Percentiles rank a stretch among this genome's conserved stretches.
phyloP scores from a whole-genome alignment of 495 filamentous ascomycete species.

The Hypomontagnella monticulosa region DNA sequence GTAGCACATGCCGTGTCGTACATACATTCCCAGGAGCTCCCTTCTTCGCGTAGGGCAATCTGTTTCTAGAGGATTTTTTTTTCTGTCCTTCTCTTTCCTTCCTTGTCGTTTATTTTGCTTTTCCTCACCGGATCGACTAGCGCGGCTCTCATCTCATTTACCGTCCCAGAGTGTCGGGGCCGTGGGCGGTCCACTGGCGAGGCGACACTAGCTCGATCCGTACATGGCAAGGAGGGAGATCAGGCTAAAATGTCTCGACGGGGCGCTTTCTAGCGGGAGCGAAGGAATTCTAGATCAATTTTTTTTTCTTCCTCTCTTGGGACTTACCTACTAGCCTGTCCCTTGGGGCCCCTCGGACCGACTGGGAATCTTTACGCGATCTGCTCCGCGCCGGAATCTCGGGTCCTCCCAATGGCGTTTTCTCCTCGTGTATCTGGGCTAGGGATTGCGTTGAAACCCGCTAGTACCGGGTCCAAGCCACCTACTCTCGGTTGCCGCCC shows the following conservation, averaged over 20 bases:
- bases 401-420: too few species aligned
- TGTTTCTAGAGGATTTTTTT: not conserved
- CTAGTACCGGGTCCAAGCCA: not conserved
- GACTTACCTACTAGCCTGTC: not conserved
- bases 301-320: too few species aligned
- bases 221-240: not conserved
- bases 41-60: not conserved
- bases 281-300: constrained; percentile 6
- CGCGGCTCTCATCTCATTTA: constrained; percentile 13
- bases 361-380: constrained; percentile 14
- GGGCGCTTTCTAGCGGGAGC: not conserved
- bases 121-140: constrained; percentile 2
- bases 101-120: not conserved
- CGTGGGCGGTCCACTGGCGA: too few species aligned
- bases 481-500: not conserved
- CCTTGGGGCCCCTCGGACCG: constrained; percentile 2
- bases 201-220: too few species aligned
- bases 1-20: not conserved
- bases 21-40: not conserved
- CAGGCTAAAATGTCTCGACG: constrained; percentile 2
- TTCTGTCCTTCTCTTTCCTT: not conserved
- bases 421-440: too few species aligned
- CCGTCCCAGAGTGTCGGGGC: constrained; percentile 28
- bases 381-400: not conserved
- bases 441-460: too few species aligned